phyloP scores from a whole-genome alignment of 75 land plant species.

The Azolla pinnata region DNA sequence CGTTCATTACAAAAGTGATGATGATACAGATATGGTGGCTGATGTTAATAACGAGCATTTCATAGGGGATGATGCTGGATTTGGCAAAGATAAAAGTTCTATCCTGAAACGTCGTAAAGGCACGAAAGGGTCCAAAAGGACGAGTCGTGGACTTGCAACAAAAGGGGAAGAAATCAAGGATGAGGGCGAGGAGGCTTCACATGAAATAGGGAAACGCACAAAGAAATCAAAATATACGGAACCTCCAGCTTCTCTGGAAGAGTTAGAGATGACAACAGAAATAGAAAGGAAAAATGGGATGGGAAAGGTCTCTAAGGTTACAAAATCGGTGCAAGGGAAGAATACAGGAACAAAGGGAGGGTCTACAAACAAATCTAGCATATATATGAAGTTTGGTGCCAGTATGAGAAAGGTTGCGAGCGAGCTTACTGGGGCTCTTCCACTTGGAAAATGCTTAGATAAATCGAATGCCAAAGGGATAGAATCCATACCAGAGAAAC shows the following conservation, averaged over 20 bases:
- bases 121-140: neutral
- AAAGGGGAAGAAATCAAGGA: neutral
- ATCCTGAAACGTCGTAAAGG: neutral
- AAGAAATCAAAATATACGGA: neutral
- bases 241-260: neutral
- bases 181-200: neutral
- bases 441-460: conserved; percentile 12
- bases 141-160: neutral
- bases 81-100: neutral
- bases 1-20: too few relatives aligned
- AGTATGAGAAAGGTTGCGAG: conserved; percentile 50
- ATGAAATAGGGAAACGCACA: neutral
- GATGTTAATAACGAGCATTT: too few relatives aligned
- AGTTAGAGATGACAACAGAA: neutral
- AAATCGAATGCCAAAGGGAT: conserved; percentile 3
- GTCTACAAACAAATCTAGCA: conserved; percentile 8
- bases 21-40: too few relatives aligned
- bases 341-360: neutral
- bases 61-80: too few relatives aligned
- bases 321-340: neutral
- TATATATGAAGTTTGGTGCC: conserved; percentile 49
- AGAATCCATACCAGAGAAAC: neutral
- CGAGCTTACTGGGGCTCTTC: conserved; percentile 33
- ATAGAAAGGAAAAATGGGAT: neutral
- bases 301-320: too few relatives aligned